Percentiles rank a stretch among this genome's conserved stretches.
Conservation (phyloP, 2,329 filamentous ascomycete species). For the Sclerotinia sclerotiorum region DNA sequence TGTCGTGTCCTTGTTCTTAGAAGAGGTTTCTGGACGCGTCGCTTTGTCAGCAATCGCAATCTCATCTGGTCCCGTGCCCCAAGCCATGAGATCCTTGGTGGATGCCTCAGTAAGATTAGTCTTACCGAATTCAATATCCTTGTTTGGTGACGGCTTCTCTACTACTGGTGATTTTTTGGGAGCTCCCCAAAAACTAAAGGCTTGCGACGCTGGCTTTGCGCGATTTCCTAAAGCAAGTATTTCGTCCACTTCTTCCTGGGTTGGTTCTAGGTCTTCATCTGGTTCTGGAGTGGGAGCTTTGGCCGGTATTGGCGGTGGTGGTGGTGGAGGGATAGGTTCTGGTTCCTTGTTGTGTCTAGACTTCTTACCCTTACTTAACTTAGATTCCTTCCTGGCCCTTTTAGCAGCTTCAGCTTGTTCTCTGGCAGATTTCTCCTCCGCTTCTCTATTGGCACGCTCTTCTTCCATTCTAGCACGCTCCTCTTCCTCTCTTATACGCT, state of each 20-base stretch:
- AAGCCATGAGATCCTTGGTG: conserved; percentile 44
- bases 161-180: conserved; percentile 44
- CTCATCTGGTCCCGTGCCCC: conserved; percentile 42
- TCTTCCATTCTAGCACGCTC: conserved; percentile 42
- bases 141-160: conserved; percentile 26
- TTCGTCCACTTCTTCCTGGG: conserved; percentile 41
- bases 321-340: conserved; percentile 25
- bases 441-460: conserved; percentile 39
- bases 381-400: conserved; percentile 40
- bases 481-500: conserved; percentile 43
- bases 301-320: conserved; percentile 16
- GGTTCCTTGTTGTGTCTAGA: conserved; percentile 35
- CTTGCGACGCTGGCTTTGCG: conserved; percentile 25
- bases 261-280: conserved; percentile 37
- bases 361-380: conserved; percentile 42
- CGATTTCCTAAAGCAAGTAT: conserved; percentile 16
- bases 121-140: conserved; percentile 32
- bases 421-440: conserved; percentile 42
- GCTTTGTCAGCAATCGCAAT: conserved; percentile 54
- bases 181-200: conserved; percentile 60
- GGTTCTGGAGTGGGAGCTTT: conserved; percentile 18
- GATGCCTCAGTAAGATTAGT: conserved; percentile 28
- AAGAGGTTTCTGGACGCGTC: conserved; percentile 49
- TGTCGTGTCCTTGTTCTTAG: conserved; percentile 45
- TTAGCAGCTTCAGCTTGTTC: conserved; percentile 41